These are phyloP conservation scores for Priceomyces melissophilus DNA, from an alignment of 805 yeast genomes.

Conservation along the genomic window DNA sequence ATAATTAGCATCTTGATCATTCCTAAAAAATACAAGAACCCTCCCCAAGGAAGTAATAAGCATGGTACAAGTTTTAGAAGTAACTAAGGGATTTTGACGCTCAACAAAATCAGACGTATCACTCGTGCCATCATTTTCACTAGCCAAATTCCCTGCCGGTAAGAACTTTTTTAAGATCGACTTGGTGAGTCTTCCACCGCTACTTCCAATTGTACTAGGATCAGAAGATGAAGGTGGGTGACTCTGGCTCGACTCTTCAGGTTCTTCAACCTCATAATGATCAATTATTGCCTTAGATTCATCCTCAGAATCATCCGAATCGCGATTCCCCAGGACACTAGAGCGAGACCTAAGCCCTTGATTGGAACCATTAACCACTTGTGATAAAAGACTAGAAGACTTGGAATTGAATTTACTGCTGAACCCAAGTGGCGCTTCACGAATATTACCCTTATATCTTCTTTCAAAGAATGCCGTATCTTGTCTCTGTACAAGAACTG, in stretches of 20 bases:
- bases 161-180: slow-evolving; percentile 17
- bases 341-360: slow-evolving; percentile 19
- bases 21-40: slow-evolving; percentile 49
- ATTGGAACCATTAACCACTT: slow-evolving; percentile 35
- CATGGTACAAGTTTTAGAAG: slow-evolving; percentile 46
- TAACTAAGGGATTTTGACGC: slow-evolving; percentile 28
- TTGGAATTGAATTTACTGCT: slow-evolving; percentile 17
- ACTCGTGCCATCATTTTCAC: slow-evolving; percentile 6
- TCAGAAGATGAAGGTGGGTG: slow-evolving; percentile 4
- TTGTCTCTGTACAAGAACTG: slow-evolving; percentile 44
- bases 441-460: slow-evolving; percentile 53
- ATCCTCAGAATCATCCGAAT: slow-evolving; percentile 45
- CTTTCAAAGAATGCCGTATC: slow-evolving; percentile 52
- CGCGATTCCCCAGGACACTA: slow-evolving; percentile 5
- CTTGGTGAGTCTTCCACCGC: slow-evolving; percentile 6
- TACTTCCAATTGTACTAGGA: not conserved
- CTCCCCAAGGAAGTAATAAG: slow-evolving; percentile 64
- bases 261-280: slow-evolving; percentile 17
- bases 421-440: slow-evolving; percentile 55
- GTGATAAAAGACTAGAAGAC: slow-evolving; percentile 30
- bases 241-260: slow-evolving; percentile 6
- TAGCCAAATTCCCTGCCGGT: slow-evolving; percentile 9
- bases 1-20: slow-evolving; percentile 37
- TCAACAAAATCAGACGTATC: slow-evolving; percentile 3
- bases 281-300: slow-evolving; percentile 57